Evolutionary conservation across 106 monocot species (phyloP).

Genomic region (Phalaenopsis equestris): DNA sequence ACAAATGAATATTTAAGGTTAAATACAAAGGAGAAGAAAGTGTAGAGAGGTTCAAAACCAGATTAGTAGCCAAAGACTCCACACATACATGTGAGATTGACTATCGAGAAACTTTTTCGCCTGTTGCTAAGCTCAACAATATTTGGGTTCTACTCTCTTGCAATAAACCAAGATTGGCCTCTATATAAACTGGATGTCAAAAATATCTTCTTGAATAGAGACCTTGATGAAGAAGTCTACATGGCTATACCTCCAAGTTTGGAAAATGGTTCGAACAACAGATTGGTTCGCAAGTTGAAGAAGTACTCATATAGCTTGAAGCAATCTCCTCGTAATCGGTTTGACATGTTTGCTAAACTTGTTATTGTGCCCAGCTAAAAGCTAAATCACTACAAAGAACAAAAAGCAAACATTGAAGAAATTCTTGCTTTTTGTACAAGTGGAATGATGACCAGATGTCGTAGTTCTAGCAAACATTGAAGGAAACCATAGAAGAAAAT

Average conservation of each 20-base stretch:
- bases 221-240: too few relatives aligned
- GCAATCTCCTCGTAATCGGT: too few relatives aligned
- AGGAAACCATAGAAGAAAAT: too few relatives aligned
- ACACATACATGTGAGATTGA: constrained; percentile 8
- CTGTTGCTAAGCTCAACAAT: neutral
- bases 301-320: neutral
- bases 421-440: too few relatives aligned
- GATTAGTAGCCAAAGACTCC: neutral
- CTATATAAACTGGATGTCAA: neutral
- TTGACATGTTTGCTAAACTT: too few relatives aligned
- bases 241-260: too few relatives aligned
- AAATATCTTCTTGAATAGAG: too few relatives aligned
- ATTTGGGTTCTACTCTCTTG: constrained; percentile 4
- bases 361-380: too few relatives aligned
- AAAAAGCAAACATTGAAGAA: too few relatives aligned
- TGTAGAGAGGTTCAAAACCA: constrained; percentile 1
- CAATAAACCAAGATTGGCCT: constrained; percentile 8
- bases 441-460: too few relatives aligned
- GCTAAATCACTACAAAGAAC: too few relatives aligned
- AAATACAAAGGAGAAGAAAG: constrained; percentile 7
- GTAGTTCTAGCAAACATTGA: too few relatives aligned
- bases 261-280: neutral
- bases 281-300: constrained; percentile 8
- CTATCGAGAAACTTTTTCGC: neutral
- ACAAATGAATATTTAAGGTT: neutral